Conservation (phyloP, 768 basidiomycete genomes). For the Epithele typhae region DNA sequence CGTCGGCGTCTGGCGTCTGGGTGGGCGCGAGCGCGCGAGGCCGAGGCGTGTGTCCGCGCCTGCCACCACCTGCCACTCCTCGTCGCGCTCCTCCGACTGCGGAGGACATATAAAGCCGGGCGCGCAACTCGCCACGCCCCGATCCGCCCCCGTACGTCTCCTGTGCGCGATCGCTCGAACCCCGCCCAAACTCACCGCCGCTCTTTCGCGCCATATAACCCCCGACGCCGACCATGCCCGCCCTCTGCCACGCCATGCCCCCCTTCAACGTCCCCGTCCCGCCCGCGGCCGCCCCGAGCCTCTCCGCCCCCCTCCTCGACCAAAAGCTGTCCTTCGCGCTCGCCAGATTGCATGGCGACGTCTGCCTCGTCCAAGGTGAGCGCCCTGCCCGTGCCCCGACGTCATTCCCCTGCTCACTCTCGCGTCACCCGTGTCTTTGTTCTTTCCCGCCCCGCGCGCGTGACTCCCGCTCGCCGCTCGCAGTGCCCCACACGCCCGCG, state of each 20-base stretch:
- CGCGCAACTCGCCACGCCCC: too few relatives aligned
- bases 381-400: not conserved
- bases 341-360: conserved; percentile 23
- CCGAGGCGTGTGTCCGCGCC: too few relatives aligned
- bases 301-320: not conserved
- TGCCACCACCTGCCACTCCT: too few relatives aligned
- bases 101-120: too few relatives aligned
- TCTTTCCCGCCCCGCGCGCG: not conserved
- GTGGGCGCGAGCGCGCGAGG: too few relatives aligned
- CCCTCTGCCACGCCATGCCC: conserved; percentile 8
- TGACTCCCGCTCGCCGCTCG: not conserved
- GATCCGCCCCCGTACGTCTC: too few relatives aligned
- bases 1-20: too few relatives aligned
- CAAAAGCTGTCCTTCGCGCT: conserved; percentile 20
- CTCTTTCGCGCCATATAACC: conserved; percentile 8
- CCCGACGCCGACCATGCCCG: conserved; percentile 8
- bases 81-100: too few relatives aligned
- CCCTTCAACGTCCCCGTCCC: conserved; percentile 1
- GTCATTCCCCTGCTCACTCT: too few relatives aligned
- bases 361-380: conserved; percentile 27
- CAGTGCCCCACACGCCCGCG: conserved; percentile 10
- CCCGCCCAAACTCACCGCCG: conserved; percentile 1
- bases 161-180: too few relatives aligned
- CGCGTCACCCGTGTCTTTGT: too few relatives aligned
- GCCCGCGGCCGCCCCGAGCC: not conserved